Evolutionary conservation across 345 rosid species (phyloP), one percentile per base, ranked within the genome.

Genomic region (Hirschfeldia incana): DNA sequence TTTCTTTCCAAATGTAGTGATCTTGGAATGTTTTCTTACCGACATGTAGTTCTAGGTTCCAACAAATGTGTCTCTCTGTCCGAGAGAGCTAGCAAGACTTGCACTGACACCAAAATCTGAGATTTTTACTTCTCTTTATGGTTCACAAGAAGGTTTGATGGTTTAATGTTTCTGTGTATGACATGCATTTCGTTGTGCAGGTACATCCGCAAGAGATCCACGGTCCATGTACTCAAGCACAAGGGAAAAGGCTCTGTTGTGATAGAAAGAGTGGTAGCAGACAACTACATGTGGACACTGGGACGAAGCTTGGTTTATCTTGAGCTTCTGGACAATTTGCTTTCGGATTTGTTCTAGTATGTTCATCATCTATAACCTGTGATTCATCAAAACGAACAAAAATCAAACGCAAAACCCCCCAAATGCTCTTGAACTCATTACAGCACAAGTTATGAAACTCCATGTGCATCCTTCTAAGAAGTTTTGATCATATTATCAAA

Each of bases 211-310:
- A 71, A 96, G 87, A 81, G 99, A 96, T 16, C 99, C 98, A 61
- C 98, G 94, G 73, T 96, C 98, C 98, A 96, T 96, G 88, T 93
- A 93, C 69, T 96, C 98, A 30, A 96, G 83, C 80, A 92, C 97
- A 63, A 96, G 94, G n/a, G 97, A 91, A 77, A 96, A 83, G 7
- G 91, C 94, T 80, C 98, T 98, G 37, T 92, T 95, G 90, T 91
- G 97, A 79, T 96, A 96, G 84, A 96, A 96, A 10, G 98, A 95
- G 73, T 91, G 92, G 84, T 90, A 85, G 84, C 97, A 95, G 81
- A 93, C 83, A 5, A 95, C 99, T 34, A 93, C 87, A 81, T 89
- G 87, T 39, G 97, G 79, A 83, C 98, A 93, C 46, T 91, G 93
- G 5, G 83, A 74, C 39, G 99, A 91, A 64, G 93, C 97, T 85